Percentiles rank a stretch among this genome's conserved stretches.
phyloP scores from a whole-genome alignment of 345 rosid genomes.

The Arabidopsis suecica region DNA sequence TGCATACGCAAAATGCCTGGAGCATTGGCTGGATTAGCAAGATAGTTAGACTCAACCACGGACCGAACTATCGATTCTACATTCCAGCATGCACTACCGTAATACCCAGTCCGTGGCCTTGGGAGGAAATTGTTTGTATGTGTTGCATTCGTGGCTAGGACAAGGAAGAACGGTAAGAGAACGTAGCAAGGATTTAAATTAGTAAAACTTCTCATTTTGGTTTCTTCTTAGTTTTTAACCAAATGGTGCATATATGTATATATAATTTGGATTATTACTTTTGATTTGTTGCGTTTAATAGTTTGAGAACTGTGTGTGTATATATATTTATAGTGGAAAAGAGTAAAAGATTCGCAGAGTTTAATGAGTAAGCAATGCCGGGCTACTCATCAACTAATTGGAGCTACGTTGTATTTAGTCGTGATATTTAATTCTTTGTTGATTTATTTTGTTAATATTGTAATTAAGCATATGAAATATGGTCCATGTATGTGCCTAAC shows the following conservation, averaged over 20 bases:
- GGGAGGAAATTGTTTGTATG: slow-evolving; percentile 21
- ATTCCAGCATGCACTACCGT: slow-evolving; percentile 49
- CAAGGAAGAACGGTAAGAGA: slow-evolving; percentile 25
- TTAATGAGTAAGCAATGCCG: slow-evolving; percentile 33
- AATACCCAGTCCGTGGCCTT: slow-evolving; percentile 45
- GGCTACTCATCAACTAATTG: slow-evolving; percentile 34
- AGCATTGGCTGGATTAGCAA: slow-evolving; percentile 47
- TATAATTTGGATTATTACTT: slow-evolving; percentile 7
- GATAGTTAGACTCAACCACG: slow-evolving; percentile 46
- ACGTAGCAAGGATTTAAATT: background rate
- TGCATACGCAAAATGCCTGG: slow-evolving; percentile 62
- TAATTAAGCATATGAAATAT: slow-evolving; percentile 2
- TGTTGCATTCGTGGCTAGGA: slow-evolving; percentile 35
- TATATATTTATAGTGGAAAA: slow-evolving; percentile 32
- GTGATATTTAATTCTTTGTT: background rate
- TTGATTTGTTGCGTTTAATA: slow-evolving; percentile 13
- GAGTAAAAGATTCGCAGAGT: slow-evolving; percentile 2
- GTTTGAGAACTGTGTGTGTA: slow-evolving; percentile 18
- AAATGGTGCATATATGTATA: slow-evolving; percentile 9
- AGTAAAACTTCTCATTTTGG: slow-evolving; percentile 20
- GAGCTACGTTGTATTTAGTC: slow-evolving; percentile 27
- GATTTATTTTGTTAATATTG: background rate
- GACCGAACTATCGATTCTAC: slow-evolving; percentile 54
- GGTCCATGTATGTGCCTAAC: slow-evolving; percentile 36
- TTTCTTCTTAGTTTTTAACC: slow-evolving; percentile 7